A percentile compares a stretch with the other conserved stretches of the same genome.
Conservation (phyloP, 371 early-diverging fungal genomes). For the Mucor irregularis region DNA sequence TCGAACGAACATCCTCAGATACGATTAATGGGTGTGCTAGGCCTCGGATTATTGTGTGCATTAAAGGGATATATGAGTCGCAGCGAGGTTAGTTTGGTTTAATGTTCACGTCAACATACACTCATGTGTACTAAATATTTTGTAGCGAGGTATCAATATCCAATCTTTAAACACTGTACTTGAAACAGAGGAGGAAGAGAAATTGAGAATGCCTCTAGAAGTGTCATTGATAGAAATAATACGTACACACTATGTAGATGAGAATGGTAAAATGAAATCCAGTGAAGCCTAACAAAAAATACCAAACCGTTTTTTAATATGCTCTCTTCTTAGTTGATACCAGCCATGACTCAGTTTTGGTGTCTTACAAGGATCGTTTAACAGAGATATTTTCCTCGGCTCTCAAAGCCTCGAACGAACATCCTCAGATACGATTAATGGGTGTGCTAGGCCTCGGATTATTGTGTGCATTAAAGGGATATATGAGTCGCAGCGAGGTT, state of each 20-base stretch:
- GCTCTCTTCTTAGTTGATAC: not conserved
- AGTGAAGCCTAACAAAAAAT: too few relatives aligned
- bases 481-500: constrained; percentile 3
- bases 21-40: constrained; percentile 64
- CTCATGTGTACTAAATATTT: not conserved
- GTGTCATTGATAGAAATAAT: constrained; percentile 29
- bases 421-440: constrained; percentile 63
- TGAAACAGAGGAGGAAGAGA: constrained; percentile 13
- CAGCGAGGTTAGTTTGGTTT: not conserved
- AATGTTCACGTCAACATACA: not conserved
- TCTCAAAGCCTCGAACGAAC: constrained; percentile 59
- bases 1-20: constrained; percentile 71
- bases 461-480: constrained; percentile 14
- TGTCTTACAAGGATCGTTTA: constrained; percentile 63
- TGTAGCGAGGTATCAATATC: constrained; percentile 4
- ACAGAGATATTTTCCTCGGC: constrained; percentile 61
- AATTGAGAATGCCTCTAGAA: constrained; percentile 17
- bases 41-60: constrained; percentile 38
- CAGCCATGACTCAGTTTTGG: constrained; percentile 47
- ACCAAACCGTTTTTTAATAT: not conserved
- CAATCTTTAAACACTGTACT: constrained; percentile 4
- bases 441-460: constrained; percentile 62
- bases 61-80: constrained; percentile 5
- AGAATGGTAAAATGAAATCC: too few relatives aligned
- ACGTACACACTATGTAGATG: too few relatives aligned